Evolutionary conservation across 352 stramenopile species (phyloP), one percentile per base, ranked within the genome.

Genomic region (Thraustochytrium striatum): DNA sequence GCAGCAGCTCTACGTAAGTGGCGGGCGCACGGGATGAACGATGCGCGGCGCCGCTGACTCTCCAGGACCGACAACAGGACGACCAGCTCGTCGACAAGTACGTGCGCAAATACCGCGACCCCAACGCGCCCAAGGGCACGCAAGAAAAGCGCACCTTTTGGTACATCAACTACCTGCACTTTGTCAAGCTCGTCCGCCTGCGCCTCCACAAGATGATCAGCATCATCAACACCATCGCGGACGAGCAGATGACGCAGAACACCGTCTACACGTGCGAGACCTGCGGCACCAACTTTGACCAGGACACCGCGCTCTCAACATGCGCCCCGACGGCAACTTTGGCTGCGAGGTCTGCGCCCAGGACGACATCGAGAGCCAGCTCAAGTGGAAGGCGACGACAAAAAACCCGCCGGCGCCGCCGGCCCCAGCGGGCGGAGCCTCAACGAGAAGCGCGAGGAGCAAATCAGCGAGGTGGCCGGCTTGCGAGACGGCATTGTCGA

Each of bases 131-230:
- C 41, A 72, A 72, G 32, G 65, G 65, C 9, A 61, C 65, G 0
- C 44, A 30, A 9, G 25, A 32, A 72, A 75, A 43, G 21, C 21
- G 21, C 41, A 75, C 68, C 28, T 75, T 62, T 38, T 75, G 36
- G 13, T 72, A 75, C 50, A 41, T 75, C 41, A 75, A 75, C 25
- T 75, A 75, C 32, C 25, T 30, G 9, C 41, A 70, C 32, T 35
- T 75, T 9, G 65, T 75, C n/a, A 75, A 75, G 43, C 65, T 75
- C 50, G 65, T 75, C 19, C 65, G 39, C 8, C 41, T 72, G 32
- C 39, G 65, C 16, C 44, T 75, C 0, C 65, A 75, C 13, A 28
- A 68, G 21, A 75, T 75, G 65, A 25, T 30, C 28, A 75, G 61
- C 28, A 13, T 75, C 0, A 75, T 75, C 50, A 38, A 58, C 25